phyloP scores from a whole-genome alignment of 2,329 filamentous ascomycete genomes.

The Clarireedia sp. region DNA sequence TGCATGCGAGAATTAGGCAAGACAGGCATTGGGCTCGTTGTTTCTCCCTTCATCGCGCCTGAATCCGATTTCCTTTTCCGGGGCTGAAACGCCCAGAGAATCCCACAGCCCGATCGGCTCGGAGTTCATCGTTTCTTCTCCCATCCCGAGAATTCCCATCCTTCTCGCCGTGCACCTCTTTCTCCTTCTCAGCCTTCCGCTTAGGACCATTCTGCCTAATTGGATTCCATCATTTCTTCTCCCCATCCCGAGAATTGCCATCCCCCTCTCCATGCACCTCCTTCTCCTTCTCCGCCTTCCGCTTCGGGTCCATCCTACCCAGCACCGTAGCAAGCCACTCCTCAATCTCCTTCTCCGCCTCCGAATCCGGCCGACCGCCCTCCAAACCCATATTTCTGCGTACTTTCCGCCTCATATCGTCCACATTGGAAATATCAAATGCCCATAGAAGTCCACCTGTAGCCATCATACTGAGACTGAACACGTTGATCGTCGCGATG shows the following conservation, averaged over 20 bases:
- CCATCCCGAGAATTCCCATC: constrained; percentile 1
- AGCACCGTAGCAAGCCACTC: constrained; percentile 54
- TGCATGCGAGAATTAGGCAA: not conserved
- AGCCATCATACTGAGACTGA: constrained; percentile 65
- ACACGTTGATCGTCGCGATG: constrained; percentile 79
- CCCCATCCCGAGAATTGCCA: not conserved
- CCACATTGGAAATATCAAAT: constrained; percentile 64
- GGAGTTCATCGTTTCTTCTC: constrained; percentile 9
- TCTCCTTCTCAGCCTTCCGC: constrained; percentile 9
- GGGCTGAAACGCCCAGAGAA: not conserved
- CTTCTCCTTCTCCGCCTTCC: constrained; percentile 2
- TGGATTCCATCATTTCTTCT: constrained; percentile 10
- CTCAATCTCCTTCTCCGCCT: constrained; percentile 53
- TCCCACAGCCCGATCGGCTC: not conserved
- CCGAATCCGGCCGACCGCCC: constrained; percentile 34
- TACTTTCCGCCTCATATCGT: constrained; percentile 53
- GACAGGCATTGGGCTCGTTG: not conserved
- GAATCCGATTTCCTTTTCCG: not conserved
- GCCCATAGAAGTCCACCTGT: constrained; percentile 68
- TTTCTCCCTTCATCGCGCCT: not conserved
- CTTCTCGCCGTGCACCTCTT: not conserved
- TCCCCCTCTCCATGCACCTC: not conserved
- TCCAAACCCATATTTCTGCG: constrained; percentile 34
- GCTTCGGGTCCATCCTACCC: constrained; percentile 44
- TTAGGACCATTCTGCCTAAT: constrained; percentile 48